Evolutionary conservation across 768 basidiomycete species (phyloP).

Genomic region (Favolaschia claudopus): DNA sequence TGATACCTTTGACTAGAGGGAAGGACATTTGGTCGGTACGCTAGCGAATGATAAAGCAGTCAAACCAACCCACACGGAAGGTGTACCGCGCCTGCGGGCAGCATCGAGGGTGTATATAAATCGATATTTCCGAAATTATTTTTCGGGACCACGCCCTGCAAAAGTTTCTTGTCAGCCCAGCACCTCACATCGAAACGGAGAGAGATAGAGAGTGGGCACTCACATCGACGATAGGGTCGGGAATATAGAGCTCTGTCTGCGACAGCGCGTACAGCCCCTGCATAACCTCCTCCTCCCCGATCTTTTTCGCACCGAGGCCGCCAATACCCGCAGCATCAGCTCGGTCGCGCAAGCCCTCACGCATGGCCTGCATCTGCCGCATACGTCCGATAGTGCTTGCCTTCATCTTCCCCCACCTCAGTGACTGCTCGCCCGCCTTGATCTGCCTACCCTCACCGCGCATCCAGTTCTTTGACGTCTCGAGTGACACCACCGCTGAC

Average conservation of each 20-base stretch:
- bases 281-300: constrained; percentile 60
- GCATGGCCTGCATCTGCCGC: constrained; percentile 66
- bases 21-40: too few species aligned
- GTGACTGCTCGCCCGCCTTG: constrained; percentile 77
- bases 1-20: too few species aligned
- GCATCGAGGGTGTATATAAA: constrained; percentile 93
- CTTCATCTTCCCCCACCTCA: constrained; percentile 89
- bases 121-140: constrained; percentile 98
- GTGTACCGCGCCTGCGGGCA: constrained; percentile 86
- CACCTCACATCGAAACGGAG: constrained; percentile 7
- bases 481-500: constrained; percentile 82
- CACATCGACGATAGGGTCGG: constrained; percentile 86
- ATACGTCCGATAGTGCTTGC: constrained; percentile 81
- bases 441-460: constrained; percentile 78
- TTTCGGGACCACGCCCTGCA: constrained; percentile 93
- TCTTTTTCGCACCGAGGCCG: constrained; percentile 29
- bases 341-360: constrained; percentile 50
- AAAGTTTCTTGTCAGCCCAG: constrained; percentile 7
- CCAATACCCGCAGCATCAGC: too few species aligned
- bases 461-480: constrained; percentile 96
- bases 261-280: constrained; percentile 87
- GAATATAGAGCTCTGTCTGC: constrained; percentile 85
- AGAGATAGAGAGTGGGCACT: constrained; percentile 36
- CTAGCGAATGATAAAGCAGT: too few species aligned
- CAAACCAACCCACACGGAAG: too few species aligned